Evolutionary conservation across 2,329 filamentous ascomycete genomes (phyloP).

Genomic region (Colletotrichum musae): DNA sequence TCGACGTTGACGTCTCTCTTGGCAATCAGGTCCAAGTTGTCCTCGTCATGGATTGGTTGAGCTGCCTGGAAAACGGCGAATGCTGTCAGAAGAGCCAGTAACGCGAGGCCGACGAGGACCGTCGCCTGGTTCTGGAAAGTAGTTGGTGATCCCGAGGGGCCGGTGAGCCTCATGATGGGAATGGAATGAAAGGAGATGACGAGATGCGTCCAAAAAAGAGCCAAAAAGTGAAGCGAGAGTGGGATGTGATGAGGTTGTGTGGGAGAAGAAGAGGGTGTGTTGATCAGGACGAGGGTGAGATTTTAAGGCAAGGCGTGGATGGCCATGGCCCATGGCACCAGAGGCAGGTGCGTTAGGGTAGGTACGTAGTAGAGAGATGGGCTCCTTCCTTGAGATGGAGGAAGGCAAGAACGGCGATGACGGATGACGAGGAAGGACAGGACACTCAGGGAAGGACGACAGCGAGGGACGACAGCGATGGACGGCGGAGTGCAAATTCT

Average conservation of each 20-base stretch:
- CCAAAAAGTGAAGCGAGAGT: constrained; percentile 41
- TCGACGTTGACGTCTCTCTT: background rate
- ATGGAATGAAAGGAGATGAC: constrained; percentile 37
- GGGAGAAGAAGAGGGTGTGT: constrained; percentile 8
- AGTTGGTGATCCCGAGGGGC: constrained; percentile 13
- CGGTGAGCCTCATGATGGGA: constrained; percentile 24
- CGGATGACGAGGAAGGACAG: too few species aligned
- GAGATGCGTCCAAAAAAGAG: constrained; percentile 38
- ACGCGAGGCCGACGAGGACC: constrained; percentile 8
- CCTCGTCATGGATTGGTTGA: background rate
- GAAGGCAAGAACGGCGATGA: too few species aligned
- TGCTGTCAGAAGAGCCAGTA: constrained; percentile 18
- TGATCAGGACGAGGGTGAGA: background rate
- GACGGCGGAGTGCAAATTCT: too few species aligned
- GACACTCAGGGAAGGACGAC: too few species aligned
- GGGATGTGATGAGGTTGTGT: constrained; percentile 21
- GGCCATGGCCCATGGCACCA: background rate
- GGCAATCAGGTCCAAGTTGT: background rate
- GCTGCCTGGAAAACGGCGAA: constrained; percentile 20
- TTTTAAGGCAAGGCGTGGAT: constrained; percentile 10
- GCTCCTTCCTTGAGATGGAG: too few species aligned
- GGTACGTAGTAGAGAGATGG: too few species aligned
- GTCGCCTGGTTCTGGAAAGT: constrained; percentile 11
- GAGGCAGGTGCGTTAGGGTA: too few species aligned
- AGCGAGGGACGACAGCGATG: too few species aligned